A percentile compares a stretch with the other conserved stretches of the same genome.
These are phyloP conservation scores for Loxodes magnus DNA, from an alignment of 73 alveolate species.

Conservation along the genomic window DNA sequence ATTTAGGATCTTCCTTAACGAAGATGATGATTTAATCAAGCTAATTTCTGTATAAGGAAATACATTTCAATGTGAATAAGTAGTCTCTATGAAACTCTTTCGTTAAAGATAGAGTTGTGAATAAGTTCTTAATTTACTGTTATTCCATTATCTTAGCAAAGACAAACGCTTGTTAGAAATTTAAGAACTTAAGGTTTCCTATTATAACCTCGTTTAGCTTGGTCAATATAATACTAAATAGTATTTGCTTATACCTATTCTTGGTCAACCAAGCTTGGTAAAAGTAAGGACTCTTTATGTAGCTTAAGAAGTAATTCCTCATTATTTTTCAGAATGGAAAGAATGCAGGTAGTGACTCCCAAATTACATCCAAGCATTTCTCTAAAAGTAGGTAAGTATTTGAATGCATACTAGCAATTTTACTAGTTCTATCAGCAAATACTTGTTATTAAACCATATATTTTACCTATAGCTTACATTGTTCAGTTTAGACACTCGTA, in stretches of 20 bases:
- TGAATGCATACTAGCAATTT: slow-evolving; percentile 1
- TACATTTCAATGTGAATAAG: background rate
- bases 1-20: background rate
- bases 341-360: slow-evolving; percentile 7
- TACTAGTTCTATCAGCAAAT: slow-evolving; percentile 2
- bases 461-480: background rate
- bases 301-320: slow-evolving; percentile 2
- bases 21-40: background rate
- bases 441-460: background rate
- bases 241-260: background rate
- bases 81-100: background rate
- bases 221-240: background rate
- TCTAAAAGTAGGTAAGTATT: background rate
- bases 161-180: background rate
- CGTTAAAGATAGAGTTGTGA: background rate
- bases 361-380: background rate
- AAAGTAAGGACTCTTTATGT: slow-evolving; percentile 1
- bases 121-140: slow-evolving; percentile 1
- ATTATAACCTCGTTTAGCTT: background rate
- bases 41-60: background rate
- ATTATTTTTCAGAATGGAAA: background rate
- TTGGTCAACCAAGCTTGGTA: background rate
- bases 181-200: slow-evolving; percentile 5
- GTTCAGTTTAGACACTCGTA: background rate
- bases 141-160: slow-evolving; percentile 1